Evolutionary conservation across 2,329 filamentous ascomycete genomes (phyloP).

Genomic region (Fusarium falciforme): DNA sequence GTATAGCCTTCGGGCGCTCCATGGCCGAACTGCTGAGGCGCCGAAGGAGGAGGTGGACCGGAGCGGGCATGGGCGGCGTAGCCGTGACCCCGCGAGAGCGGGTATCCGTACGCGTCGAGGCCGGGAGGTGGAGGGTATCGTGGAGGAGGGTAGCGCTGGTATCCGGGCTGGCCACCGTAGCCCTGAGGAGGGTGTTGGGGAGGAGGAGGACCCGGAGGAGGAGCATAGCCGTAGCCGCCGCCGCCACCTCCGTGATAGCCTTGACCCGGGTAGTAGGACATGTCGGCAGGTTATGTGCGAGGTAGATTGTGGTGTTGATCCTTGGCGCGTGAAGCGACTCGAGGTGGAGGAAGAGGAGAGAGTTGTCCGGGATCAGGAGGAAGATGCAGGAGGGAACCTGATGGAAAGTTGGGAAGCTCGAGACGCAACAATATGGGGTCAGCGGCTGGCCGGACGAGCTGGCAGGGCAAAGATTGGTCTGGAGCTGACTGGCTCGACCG

Average conservation of each 20-base stretch:
- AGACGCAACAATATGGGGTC: constrained; percentile 19
- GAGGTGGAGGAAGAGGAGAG: neutral
- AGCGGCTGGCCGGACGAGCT: constrained; percentile 5
- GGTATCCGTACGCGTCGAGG: constrained; percentile 61
- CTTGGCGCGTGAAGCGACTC: constrained; percentile 6
- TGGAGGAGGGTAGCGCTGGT: constrained; percentile 47
- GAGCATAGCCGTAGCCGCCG: constrained; percentile 41
- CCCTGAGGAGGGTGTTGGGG: constrained; percentile 33
- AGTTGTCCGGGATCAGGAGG: neutral
- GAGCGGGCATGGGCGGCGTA: constrained; percentile 45
- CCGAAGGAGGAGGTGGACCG: constrained; percentile 59
- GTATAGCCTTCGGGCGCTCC: constrained; percentile 76
- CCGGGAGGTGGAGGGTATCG: constrained; percentile 55
- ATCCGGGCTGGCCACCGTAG: constrained; percentile 35
- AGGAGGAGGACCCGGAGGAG: constrained; percentile 21
- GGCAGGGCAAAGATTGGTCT: neutral
- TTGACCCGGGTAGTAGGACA: constrained; percentile 57
- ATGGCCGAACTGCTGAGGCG: constrained; percentile 70
- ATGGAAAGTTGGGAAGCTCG: constrained; percentile 5
- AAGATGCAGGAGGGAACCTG: constrained; percentile 22
- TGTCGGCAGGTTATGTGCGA: constrained; percentile 31
- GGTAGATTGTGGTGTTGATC: constrained; percentile 3
- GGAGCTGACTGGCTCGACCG: neutral
- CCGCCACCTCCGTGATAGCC: constrained; percentile 53
- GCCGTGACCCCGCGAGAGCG: constrained; percentile 45